A percentile compares a stretch with the other conserved stretches of the same genome.
Conservation (phyloP, 768 basidiomycete species). For the Russula ochroleuca region DNA sequence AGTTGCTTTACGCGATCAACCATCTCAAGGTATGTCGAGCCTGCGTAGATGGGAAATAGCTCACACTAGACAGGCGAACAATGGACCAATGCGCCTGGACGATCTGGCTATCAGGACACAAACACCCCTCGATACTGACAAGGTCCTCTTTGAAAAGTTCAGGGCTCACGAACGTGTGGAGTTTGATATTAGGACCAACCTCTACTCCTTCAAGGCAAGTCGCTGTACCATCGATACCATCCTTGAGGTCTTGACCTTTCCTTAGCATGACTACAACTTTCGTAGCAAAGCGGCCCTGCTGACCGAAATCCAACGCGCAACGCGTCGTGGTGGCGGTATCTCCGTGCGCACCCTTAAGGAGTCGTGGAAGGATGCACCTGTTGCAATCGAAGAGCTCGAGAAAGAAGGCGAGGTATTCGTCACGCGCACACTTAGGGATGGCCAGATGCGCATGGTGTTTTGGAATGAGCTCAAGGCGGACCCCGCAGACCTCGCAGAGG, state of each 20-base stretch:
- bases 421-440: slow-evolving; percentile 81
- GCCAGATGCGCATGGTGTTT: slow-evolving; percentile 78
- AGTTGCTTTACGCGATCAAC: slow-evolving; percentile 79
- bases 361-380: slow-evolving; percentile 84
- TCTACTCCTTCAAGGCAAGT: slow-evolving; percentile 81
- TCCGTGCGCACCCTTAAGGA: slow-evolving; percentile 82
- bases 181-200: slow-evolving; percentile 77
- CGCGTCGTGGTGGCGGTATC: slow-evolving; percentile 79
- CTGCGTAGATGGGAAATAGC: not conserved
- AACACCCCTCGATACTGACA: slow-evolving; percentile 71
- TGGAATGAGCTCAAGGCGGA: slow-evolving; percentile 85
- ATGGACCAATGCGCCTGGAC: slow-evolving; percentile 80
- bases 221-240: slow-evolving; percentile 2
- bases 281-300: slow-evolving; percentile 79
- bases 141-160: slow-evolving; percentile 72
- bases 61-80: slow-evolving; percentile 46
- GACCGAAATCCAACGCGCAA: slow-evolving; percentile 81
- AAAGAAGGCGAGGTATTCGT: slow-evolving; percentile 84
- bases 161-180: slow-evolving; percentile 72
- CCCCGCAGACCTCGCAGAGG: slow-evolving; percentile 19
- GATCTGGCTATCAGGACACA: slow-evolving; percentile 80
- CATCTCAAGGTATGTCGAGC: slow-evolving; percentile 60
- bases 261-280: slow-evolving; percentile 81
- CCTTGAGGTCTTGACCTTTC: slow-evolving; percentile 9
- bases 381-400: slow-evolving; percentile 84